Percentiles rank a stretch among this genome's conserved stretches.
Conservation (phyloP, 2,329 filamentous ascomycete genomes). For the Aspergillus brunneoviolaceus region DNA sequence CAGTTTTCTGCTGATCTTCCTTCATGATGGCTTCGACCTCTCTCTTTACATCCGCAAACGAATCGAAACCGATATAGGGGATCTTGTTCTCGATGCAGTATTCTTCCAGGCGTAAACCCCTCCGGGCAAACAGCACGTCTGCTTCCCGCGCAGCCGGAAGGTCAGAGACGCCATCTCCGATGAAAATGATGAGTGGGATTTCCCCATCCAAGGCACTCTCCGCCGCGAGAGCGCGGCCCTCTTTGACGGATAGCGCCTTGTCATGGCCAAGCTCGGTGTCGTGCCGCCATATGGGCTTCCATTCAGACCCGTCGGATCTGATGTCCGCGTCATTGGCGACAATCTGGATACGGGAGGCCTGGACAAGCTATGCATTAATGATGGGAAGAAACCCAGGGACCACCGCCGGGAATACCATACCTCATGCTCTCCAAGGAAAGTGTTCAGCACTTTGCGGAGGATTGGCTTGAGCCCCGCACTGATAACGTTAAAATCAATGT, state of each 20-base stretch:
- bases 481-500: constrained; percentile 69
- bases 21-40: constrained; percentile 59
- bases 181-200: constrained; percentile 67
- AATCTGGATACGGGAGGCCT: constrained; percentile 61
- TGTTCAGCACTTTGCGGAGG: constrained; percentile 60
- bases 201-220: constrained; percentile 59
- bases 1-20: constrained; percentile 62
- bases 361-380: not conserved
- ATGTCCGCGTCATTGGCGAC: constrained; percentile 68
- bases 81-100: constrained; percentile 65
- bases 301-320: constrained; percentile 56
- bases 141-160: constrained; percentile 65
- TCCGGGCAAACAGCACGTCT: constrained; percentile 66
- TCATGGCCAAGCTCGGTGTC: constrained; percentile 66
- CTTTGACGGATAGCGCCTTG: constrained; percentile 64
- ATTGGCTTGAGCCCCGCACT: constrained; percentile 67
- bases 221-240: constrained; percentile 57
- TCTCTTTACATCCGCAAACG: constrained; percentile 63
- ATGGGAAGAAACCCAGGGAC: not conserved
- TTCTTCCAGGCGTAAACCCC: constrained; percentile 64
- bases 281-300: constrained; percentile 68
- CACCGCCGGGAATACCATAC: constrained; percentile 15
- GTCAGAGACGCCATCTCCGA: constrained; percentile 68
- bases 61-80: constrained; percentile 62
- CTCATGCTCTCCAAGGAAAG: constrained; percentile 62